A percentile compares a stretch with the other conserved stretches of the same genome.
Conservation (phyloP, 495 filamentous ascomycete genomes). For the Xylaria palmicola region DNA sequence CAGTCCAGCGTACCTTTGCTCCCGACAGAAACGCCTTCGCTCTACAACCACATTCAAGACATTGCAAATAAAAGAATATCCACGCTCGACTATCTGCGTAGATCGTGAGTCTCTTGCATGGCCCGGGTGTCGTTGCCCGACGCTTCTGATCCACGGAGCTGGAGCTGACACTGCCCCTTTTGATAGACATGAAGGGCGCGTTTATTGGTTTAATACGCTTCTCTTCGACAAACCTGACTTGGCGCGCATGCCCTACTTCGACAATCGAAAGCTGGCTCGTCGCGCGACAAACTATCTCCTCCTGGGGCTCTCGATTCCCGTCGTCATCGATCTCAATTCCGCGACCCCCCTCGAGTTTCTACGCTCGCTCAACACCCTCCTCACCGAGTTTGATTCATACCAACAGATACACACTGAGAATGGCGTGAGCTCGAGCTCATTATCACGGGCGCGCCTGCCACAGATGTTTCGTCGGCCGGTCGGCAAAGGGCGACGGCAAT, state of each 20-base stretch:
- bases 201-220: slow-evolving; percentile 97
- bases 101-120: slow-evolving; percentile 61
- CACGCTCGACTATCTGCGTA: slow-evolving; percentile 91
- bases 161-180: slow-evolving; percentile 21
- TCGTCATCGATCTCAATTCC: slow-evolving; percentile 81
- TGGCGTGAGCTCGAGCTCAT: slow-evolving; percentile 64
- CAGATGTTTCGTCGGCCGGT: slow-evolving; percentile 83
- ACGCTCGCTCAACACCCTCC: slow-evolving; percentile 77
- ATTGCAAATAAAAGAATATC: slow-evolving; percentile 89
- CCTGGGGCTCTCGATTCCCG: slow-evolving; percentile 86
- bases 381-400: slow-evolving; percentile 90
- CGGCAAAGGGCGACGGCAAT: slow-evolving; percentile 68
- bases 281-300: slow-evolving; percentile 90
- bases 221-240: slow-evolving; percentile 85
- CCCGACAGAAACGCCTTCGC: slow-evolving; percentile 34
- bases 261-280: slow-evolving; percentile 74
- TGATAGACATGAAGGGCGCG: slow-evolving; percentile 79
- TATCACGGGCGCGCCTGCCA: slow-evolving; percentile 75
- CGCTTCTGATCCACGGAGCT: neutral
- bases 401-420: slow-evolving; percentile 80
- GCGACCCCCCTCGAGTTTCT: slow-evolving; percentile 79
- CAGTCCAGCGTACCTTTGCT: slow-evolving; percentile 16
- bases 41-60: slow-evolving; percentile 85
- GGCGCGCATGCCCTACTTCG: slow-evolving; percentile 78
- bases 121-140: neutral